Percentiles rank a stretch among this genome's conserved stretches.
Conservation (phyloP, 2,329 filamentous ascomycete species). For the Monosporascus sp. region DNA sequence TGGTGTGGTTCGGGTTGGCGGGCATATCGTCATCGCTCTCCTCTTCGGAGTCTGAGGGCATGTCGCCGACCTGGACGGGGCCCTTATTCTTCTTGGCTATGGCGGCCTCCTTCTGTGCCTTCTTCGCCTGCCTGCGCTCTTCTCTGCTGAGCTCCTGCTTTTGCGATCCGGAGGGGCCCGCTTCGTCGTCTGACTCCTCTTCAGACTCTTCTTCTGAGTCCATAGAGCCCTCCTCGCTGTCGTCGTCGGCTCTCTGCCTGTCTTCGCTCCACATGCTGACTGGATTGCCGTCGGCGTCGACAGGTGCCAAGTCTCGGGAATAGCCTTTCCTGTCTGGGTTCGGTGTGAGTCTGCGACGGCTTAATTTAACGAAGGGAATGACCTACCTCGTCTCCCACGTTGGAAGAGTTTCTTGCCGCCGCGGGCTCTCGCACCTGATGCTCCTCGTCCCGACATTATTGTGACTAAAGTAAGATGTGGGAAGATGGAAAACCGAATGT, state of each 20-base stretch:
- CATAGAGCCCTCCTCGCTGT: constrained; percentile 38
- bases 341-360: not conserved
- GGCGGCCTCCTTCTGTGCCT: constrained; percentile 86
- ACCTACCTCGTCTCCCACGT: constrained; percentile 80
- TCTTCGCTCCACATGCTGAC: constrained; percentile 80
- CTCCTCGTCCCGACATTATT: constrained; percentile 38
- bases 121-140: constrained; percentile 79
- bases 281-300: constrained; percentile 85
- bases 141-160: constrained; percentile 68
- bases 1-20: constrained; percentile 87
- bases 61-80: constrained; percentile 73
- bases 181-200: constrained; percentile 21
- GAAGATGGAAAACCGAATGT: not conserved
- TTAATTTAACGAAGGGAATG: not conserved
- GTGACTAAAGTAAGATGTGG: not conserved
- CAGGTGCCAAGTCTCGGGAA: constrained; percentile 81
- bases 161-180: constrained; percentile 34
- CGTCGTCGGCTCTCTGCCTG: constrained; percentile 41
- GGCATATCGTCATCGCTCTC: constrained; percentile 61
- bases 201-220: constrained; percentile 42
- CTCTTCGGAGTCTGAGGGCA: constrained; percentile 67
- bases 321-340: constrained; percentile 83
- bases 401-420: constrained; percentile 94
- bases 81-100: constrained; percentile 69
- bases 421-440: constrained; percentile 49